Evolutionary conservation across 495 filamentous ascomycete species (phyloP), one percentile per base, ranked within the genome.

Genomic region (Aspergillus leporis): DNA sequence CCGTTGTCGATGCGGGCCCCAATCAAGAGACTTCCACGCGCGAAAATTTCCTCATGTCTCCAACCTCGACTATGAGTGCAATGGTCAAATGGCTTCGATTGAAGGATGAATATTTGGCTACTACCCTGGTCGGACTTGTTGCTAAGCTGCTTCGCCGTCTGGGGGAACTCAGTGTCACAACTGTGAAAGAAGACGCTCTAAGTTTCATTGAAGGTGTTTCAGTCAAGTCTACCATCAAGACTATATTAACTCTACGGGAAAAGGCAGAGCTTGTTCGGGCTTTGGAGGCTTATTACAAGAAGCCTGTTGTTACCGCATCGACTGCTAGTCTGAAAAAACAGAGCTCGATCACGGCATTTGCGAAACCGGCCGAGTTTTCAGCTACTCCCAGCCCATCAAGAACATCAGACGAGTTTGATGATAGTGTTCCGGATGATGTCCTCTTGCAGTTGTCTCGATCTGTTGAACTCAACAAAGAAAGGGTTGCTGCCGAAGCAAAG

Each of bases 31-130:
- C 75, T 51, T 72, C 71, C 2, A 75, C 77, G n/a, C 71, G 74
- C 13, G 73, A 74, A 46, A 67, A 58, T 48, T 75, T 75, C 40
- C 72, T 78, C 13, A 87, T 81, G 62, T 77, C 85, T 10, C 87
- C 91, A 1, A 86, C 82, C 10, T 65, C 68, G 47, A 83, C 87
- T 13, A 86, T 91, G 69, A 78, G 79, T 63, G 81, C 77, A 16
- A 85, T 96, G 72, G 85, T 87, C 13, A 90, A 88, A 68, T 93
- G 92, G 90, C 77, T 97, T 13, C 82, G 92, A 58, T 77, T 97
- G 4, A 85, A 90, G 59, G 93, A 97, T 70, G 81, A 84, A 34
- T 96, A 90, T 62, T 82, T 97, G n/a, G 84, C 89, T 53, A 82
- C 77, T 16, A 88, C 87, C 12, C 83, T 90, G 53, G 89, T 92